Base-by-base conservation (phyloP, 2,329 filamentous ascomycete species). In the Sporothrix pallida region DNA sequence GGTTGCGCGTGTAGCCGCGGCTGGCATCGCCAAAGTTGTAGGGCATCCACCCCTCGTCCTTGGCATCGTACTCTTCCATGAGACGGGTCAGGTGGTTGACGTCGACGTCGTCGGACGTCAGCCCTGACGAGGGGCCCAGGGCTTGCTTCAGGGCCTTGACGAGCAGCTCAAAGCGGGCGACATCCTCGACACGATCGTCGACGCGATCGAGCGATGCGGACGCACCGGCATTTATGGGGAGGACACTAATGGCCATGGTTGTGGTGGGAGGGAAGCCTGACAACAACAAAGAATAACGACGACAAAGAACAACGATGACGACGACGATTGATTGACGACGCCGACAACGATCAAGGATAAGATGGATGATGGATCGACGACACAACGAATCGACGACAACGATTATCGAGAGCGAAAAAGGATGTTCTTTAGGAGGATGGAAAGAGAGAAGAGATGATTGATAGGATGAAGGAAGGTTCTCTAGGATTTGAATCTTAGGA, bases 71-170 rank as follows among this genome's bases (percentile, higher is more conserved):
- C 42, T 87, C 83, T 73, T 89, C 83, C 93, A 98, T 97, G 76
- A 95, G 82, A 37, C 84, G 83, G 73, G 89, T 90, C 71, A 98
- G 86, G 78, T 92, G 87, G 72, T 88, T 84, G 73, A 94, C 89
- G 78, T 97, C 89, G 77, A 97, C 90, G 80, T 96, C 93, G 60
- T 91, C 91, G 48, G 92, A 96, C 75, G 92, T 90, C 78, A 97
- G 87, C 2, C 94, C 94, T 13, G 92, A 96, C 74, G 90, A 93
- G 3, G 93, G 92, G 2, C 94, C 94, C 5, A 98, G 87, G 31
- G 89, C 89, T 72, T 87, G 84, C 79, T 91, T 94, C 78, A 97
- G 88, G n/a, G 89, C 88, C 74, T 87, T 80, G 72, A 97, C 92
- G 63, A 97, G 89, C 71, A 85, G 81, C 52, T 94, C 88, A 80